Evolutionary conservation across 2,329 filamentous ascomycete genomes (phyloP).

Genomic region (Myriosclerotinia duriaeana): DNA sequence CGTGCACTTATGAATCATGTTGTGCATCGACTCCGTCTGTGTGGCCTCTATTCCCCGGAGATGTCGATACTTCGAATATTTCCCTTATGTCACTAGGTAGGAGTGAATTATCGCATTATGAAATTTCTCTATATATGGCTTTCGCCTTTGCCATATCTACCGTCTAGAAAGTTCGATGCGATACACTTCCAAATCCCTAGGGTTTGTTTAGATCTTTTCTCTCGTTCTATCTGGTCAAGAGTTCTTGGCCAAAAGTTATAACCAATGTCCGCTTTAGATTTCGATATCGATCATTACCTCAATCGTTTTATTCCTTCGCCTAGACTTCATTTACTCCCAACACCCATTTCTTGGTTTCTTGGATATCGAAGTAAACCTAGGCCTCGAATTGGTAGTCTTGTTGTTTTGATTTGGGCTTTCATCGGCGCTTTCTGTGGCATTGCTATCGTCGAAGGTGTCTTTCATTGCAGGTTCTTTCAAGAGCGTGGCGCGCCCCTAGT

Average conservation of each 20-base stretch:
- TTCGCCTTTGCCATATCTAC: neutral
- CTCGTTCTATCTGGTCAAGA: neutral
- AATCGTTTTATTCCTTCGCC: conserved; percentile 69
- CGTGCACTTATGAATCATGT: neutral
- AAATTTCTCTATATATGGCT: neutral
- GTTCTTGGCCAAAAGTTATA: conserved; percentile 11
- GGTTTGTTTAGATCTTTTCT: neutral
- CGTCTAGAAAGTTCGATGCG: neutral
- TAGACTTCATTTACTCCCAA: conserved; percentile 62
- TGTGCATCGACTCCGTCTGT: neutral
- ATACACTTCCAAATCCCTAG: neutral
- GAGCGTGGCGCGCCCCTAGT: conserved; percentile 57
- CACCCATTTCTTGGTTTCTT: conserved; percentile 65
- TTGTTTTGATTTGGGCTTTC: conserved; percentile 61
- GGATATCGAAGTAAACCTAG: conserved; percentile 53
- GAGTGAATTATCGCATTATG: conserved; percentile 1
- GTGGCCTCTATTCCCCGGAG: conserved; percentile 5
- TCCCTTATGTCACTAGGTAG: conserved; percentile 16
- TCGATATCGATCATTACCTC: conserved; percentile 76
- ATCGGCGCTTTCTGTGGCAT: conserved; percentile 64
- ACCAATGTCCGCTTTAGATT: conserved; percentile 36
- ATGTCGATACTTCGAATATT: conserved; percentile 8
- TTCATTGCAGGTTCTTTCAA: conserved; percentile 51
- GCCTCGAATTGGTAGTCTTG: conserved; percentile 54
- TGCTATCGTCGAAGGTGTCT: conserved; percentile 58